Evolutionary conservation across 495 filamentous ascomycete genomes (phyloP), one percentile per base, ranked within the genome.

Genomic region (Penicillium silybi): DNA sequence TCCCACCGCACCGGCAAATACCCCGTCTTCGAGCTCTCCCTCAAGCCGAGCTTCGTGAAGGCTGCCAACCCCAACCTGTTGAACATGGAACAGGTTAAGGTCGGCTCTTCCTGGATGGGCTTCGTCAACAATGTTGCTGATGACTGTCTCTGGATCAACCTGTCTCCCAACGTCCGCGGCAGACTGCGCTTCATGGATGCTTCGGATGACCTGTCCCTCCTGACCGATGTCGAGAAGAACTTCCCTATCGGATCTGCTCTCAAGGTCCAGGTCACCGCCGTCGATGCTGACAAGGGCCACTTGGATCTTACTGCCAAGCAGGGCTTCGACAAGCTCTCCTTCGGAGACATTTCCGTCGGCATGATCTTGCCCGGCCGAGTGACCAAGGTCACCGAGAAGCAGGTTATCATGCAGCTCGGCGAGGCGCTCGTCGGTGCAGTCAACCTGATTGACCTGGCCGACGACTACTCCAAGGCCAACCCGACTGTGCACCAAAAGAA

Each of bases 201-300:
- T 17, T 87, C 89, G 0, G 89, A 96, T 53, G 89, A 97, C 62
- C 67, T 95, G 17, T 85, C 88, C 8, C 74, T 85, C 41, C 69
- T 96, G 40, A 76, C 82, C 22, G 80, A 95, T 61, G 68, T 96
- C 6, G 79, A 82, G n/a, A 81, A 85, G 57, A 87, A 86, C 65
- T 97, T 93, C 71, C 92, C 93, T 2, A 68, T 95, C 47, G 93
- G 93, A 19, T 93, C 85, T 32, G 92, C 90, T 4, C 67, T 98
- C 39, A 83, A 81, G 62, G 87, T 88, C 15, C 83, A 84, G 22
- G 90, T 96, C 32, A 80, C 86, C 37, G 72, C 73, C 15, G 84
- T 96, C n/a, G 82, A 97, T 64, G 54, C 75, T n/a, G 77, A 77
- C 8, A 85, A 86, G 51, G 83, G 82, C 41, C 85, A 82, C 44